Base-by-base conservation (phyloP, 768 basidiomycete species). In the Suillus bovinus region DNA sequence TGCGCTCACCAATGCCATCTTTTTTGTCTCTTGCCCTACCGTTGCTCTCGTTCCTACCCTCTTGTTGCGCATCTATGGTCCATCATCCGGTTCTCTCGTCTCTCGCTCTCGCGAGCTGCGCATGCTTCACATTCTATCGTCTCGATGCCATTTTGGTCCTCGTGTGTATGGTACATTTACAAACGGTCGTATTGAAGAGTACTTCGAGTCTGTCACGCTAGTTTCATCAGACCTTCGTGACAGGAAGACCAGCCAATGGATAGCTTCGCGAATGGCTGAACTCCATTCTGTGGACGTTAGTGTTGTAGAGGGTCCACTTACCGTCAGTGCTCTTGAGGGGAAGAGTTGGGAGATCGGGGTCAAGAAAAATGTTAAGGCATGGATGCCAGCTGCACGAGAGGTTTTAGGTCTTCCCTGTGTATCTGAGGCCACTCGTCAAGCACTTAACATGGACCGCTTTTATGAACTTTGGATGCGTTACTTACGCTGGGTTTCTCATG, bases 171-270 rank as follows among this genome's bases (percentile, higher is more conserved):
- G 97, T 50, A 98, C 96, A 2, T 99, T 99, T 75, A 84, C 86
- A 66, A 99, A 99, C 73, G 97, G 97, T 39, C 88, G 97, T 27
- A 79, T 99, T 50, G 97, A 99, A 77, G 90, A 99, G 75, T 97
- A 93, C 76, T 98, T 98, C 73, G 86, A 95, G 64, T 94, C 94
- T 17, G 82, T 86, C 38, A 89, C 94, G 3, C 80, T 99, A 52
- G 88, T 86, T 1, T 81, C 91, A 14, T 74, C 82, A 46, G 93
- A 97, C 70, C 80, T 99, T 64, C 84, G 93, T 54, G 86, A 94
- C 67, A 84, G 86, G 17, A 74, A 78, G 63, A 85, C 89, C 60
- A 94, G 92, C 71, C 80, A 87, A 33, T 93, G 91, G 85, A 94
- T 99, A 67, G 95, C 88, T n/a, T 85, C 89, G 24, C 83, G 96